Evolutionary conservation across 2,329 filamentous ascomycete genomes (phyloP).

Genomic region (Microascus cirrosus): DNA sequence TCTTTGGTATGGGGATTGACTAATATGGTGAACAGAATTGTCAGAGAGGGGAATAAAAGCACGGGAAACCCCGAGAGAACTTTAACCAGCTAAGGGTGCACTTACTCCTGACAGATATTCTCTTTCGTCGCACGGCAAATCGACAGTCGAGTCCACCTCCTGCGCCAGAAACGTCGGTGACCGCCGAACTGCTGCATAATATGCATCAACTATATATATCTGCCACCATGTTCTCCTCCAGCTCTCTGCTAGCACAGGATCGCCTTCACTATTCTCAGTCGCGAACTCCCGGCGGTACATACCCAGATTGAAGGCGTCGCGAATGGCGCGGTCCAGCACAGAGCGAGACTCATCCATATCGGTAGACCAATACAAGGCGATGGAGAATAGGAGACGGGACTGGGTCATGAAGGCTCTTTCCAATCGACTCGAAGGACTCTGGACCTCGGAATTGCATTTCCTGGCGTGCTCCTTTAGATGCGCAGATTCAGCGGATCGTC

Average conservation of each 20-base stretch:
- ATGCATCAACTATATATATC: conserved; percentile 49
- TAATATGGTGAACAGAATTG: conserved; percentile 10
- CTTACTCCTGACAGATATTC: conserved; percentile 34
- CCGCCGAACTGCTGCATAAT: conserved; percentile 19
- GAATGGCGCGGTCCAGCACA: conserved; percentile 35
- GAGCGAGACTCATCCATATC: conserved; percentile 12
- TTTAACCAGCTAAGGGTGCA: conserved; percentile 8
- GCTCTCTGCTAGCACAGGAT: conserved; percentile 41
- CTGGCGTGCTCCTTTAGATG: conserved; percentile 5
- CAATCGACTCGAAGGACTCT: conserved; percentile 7
- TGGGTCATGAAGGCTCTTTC: conserved; percentile 19
- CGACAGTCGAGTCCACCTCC: conserved; percentile 38
- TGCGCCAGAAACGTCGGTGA: conserved; percentile 14
- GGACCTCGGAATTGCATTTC: conserved; percentile 1
- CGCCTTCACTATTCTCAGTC: conserved; percentile 28
- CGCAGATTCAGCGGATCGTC: conserved; percentile 4
- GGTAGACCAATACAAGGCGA: conserved; percentile 21
- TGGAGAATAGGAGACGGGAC: conserved; percentile 21
- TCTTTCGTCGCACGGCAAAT: conserved; percentile 53
- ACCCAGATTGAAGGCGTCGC: conserved; percentile 46
- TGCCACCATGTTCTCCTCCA: conserved; percentile 65
- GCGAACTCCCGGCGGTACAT: conserved; percentile 48
- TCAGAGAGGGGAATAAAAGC: not conserved
- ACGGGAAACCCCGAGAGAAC: not conserved
- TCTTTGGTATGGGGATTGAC: conserved; percentile 29